phyloP scores from a whole-genome alignment of 208 protist species.

The Acanthamoeba royreba region DNA sequence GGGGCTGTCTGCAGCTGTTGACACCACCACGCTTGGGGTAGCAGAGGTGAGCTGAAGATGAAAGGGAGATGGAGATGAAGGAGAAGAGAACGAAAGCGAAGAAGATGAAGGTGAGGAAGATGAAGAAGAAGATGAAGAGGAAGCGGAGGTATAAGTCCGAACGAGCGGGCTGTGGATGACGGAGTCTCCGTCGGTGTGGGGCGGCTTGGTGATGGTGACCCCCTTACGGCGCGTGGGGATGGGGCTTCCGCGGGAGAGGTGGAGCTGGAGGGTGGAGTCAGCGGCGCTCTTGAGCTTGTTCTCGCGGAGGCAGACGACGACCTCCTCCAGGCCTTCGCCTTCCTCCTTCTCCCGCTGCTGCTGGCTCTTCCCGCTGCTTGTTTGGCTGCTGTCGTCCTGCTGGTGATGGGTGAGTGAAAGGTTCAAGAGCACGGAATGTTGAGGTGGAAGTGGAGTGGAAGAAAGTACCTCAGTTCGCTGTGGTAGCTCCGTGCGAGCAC shows the following conservation, averaged over 20 bases:
- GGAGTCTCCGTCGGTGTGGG: no score
- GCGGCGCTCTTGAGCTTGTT: slow-evolving; percentile 12
- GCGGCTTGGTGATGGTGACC: no score
- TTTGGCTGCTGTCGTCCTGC: no score
- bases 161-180: no score
- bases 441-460: no score
- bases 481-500: no score
- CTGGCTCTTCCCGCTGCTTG: neutral
- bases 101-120: no score
- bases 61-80: neutral
- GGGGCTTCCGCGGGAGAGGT: neutral
- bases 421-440: no score
- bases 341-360: neutral
- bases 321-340: neutral
- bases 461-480: no score
- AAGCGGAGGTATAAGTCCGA: no score
- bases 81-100: neutral
- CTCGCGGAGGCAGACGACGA: neutral
- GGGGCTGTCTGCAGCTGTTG: neutral
- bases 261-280: neutral
- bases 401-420: no score
- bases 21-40: neutral
- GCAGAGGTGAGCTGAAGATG: neutral
- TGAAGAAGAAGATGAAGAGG: no score
- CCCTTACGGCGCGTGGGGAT: neutral